Evolutionary conservation across 768 basidiomycete species (phyloP), one percentile per base, ranked within the genome.

Genomic region (Termitomyces eurrhizus): DNA sequence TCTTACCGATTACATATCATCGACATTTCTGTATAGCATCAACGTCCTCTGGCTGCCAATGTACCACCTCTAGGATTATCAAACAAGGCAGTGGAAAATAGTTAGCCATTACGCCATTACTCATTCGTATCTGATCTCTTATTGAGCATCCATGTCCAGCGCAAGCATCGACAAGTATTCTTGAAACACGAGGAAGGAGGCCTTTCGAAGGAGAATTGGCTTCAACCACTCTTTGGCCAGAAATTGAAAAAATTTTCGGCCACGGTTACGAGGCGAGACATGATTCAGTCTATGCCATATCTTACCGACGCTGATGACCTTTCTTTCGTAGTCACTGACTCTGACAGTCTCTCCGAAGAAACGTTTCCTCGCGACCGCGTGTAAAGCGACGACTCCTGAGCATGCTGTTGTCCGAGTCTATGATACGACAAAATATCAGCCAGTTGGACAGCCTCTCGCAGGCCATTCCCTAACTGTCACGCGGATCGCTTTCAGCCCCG

Each of bases 161-260:
- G 2, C 46, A 49, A 49, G 24, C 50, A 45, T 60, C 55, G 24
- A 49, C 46, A 1, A 57, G 33, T 29, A 26, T 51, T 3, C 36
- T 36, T 29, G 62, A 60, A 54, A 59, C 49, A 7, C 42, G 5
- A 49, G 48, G 44, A 29, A 60, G 64, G 54, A 75, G 82, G n/a
- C 89, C 97, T 0, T 92, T 93, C 59, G 97, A 98, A 69, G 93
- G 92, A 12, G 95, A 98, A 71, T 80, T 98, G 0, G 88, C 93
- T 0, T 82, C 86, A 0, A 82, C 84, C 16, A 98, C 96, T 0
- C 79, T 98, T 0, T 99, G 97, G 97, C 97, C 96, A 0, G 97
- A 99, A 75, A 78, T 86, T 1, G 97, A 98, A 67, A 99, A 99
- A 71, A 80, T 99, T 0, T 99, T 97, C 71, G 97, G 96, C 5